phyloP scores from a whole-genome alignment of 495 filamentous ascomycete genomes.

The Darksidea phi region DNA sequence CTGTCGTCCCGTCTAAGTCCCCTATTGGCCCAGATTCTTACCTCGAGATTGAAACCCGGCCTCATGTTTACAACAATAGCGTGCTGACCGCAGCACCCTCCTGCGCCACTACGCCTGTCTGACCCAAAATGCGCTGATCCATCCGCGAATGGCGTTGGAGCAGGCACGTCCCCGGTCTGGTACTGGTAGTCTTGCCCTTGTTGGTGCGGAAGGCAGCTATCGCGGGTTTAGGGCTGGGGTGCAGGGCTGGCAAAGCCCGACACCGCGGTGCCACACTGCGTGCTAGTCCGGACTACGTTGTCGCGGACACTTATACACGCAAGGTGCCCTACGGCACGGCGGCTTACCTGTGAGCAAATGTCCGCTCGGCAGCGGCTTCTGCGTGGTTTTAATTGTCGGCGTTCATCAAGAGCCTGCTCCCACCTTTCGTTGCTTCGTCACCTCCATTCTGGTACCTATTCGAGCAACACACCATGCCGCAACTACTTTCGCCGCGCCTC shows the following conservation, averaged over 20 bases:
- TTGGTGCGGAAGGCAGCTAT: slow-evolving; percentile 2
- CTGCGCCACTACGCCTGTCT: slow-evolving; percentile 13
- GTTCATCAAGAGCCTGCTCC: not conserved
- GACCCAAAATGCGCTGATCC: slow-evolving; percentile 20
- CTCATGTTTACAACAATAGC: slow-evolving; percentile 12
- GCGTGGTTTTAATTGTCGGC: not conserved
- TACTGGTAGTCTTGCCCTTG: not conserved
- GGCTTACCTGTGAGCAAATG: not conserved
- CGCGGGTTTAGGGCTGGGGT: not conserved
- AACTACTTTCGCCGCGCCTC: slow-evolving; percentile 31
- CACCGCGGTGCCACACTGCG: slow-evolving; percentile 9
- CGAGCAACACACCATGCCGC: not conserved
- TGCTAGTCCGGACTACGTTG: not conserved
- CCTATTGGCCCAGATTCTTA: slow-evolving; percentile 17
- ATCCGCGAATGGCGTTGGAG: not conserved
- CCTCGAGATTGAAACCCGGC: slow-evolving; percentile 20
- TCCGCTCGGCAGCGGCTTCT: slow-evolving; percentile 1
- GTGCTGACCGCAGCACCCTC: slow-evolving; percentile 27
- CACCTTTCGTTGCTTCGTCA: not conserved
- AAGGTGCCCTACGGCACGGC: slow-evolving; percentile 1
- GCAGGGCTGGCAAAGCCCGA: slow-evolving; percentile 23
- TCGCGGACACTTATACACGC: slow-evolving; percentile 20
- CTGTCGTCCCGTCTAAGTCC: slow-evolving; percentile 21
- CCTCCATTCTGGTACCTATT: not conserved
- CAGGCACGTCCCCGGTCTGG: not conserved